Conservation (phyloP, 768 basidiomycete species). For the Strobilomyces echinocephalus region DNA sequence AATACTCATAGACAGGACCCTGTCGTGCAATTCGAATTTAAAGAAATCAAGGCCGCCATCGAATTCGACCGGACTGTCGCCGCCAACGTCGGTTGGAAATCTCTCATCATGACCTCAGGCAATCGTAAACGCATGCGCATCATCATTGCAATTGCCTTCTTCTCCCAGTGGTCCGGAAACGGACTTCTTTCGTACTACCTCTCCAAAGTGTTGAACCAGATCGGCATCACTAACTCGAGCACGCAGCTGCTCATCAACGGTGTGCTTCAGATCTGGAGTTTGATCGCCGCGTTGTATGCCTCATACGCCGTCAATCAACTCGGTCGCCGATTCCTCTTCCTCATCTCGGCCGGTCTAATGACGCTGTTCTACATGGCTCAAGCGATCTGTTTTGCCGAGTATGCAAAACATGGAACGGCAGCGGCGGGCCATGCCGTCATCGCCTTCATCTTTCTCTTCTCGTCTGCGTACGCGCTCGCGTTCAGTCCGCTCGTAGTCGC, state of each 20-base stretch:
- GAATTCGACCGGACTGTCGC: constrained; percentile 60
- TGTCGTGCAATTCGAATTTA: constrained; percentile 67
- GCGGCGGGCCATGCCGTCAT: constrained; percentile 67
- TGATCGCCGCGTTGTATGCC: constrained; percentile 55
- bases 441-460: constrained; percentile 81
- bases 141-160: constrained; percentile 74
- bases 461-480: constrained; percentile 73
- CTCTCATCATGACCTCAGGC: constrained; percentile 60
- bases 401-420: constrained; percentile 36
- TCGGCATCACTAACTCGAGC: constrained; percentile 58
- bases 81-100: constrained; percentile 61
- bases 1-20: constrained; percentile 45
- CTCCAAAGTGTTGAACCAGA: constrained; percentile 61
- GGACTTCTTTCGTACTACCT: constrained; percentile 84
- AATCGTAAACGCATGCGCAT: constrained; percentile 75
- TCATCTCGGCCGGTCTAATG: constrained; percentile 58
- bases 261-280: constrained; percentile 80
- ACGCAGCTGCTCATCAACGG: constrained; percentile 80
- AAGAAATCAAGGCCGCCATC: constrained; percentile 78
- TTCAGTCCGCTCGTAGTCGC: constrained; percentile 84
- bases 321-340: constrained; percentile 68
- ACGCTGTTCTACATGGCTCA: constrained; percentile 62
- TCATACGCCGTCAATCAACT: constrained; percentile 59
- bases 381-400: constrained; percentile 61
- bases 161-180: constrained; percentile 85